These are phyloP conservation scores for Alloteropsis angusta DNA, from an alignment of 202 grass and related monocot genomes.

Conservation along the genomic window DNA sequence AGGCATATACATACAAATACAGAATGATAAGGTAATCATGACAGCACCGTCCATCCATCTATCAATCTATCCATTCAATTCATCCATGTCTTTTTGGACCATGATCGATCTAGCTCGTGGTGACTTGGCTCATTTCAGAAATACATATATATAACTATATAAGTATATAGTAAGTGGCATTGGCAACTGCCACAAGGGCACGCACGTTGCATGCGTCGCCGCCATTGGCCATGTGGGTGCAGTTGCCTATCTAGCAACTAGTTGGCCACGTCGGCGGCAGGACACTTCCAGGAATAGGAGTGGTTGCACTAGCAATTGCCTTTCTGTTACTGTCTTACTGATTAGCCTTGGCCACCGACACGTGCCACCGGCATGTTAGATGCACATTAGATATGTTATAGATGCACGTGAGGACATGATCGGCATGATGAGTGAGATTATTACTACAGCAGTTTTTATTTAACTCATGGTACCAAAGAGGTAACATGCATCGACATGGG, in stretches of 20 bases:
- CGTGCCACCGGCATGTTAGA: background rate
- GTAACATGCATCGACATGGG: background rate
- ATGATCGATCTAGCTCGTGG: background rate
- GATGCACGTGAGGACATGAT: background rate
- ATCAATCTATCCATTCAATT: background rate
- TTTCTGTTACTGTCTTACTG: background rate
- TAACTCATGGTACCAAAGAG: background rate
- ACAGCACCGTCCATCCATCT: background rate
- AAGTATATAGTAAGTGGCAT: too few species aligned
- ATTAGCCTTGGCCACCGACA: background rate
- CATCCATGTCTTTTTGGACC: background rate
- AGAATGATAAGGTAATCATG: slow-evolving; percentile 23
- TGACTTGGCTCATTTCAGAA: background rate
- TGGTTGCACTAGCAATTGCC: background rate
- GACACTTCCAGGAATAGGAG: slow-evolving; percentile 14
- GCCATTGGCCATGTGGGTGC: slow-evolving; percentile 14
- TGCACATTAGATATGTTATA: background rate
- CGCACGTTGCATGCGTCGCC: slow-evolving; percentile 30
- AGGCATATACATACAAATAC: background rate
- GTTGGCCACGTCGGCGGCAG: slow-evolving; percentile 1
- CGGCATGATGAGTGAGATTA: background rate
- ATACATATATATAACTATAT: background rate
- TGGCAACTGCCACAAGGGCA: background rate
- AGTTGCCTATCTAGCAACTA: background rate
- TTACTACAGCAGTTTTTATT: background rate